phyloP scores from a whole-genome alignment of 1,139 yeast species.

The Wickerhamiella pararugosa region DNA sequence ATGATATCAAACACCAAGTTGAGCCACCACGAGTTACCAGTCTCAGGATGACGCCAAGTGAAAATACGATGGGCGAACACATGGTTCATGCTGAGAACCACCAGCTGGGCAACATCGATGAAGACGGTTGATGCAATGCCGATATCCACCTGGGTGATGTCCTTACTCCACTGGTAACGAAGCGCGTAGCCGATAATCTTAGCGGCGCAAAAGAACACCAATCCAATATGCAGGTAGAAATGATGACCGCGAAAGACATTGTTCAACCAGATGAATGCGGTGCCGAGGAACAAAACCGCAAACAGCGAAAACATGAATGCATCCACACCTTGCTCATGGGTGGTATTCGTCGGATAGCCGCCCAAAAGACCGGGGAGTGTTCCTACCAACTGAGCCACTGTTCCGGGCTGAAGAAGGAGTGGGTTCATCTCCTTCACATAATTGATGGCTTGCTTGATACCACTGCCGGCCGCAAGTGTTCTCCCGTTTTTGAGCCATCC shows the following conservation, averaged over 20 bases:
- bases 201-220: slow-evolving; percentile 38
- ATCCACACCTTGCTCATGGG: slow-evolving; percentile 43
- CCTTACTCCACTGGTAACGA: slow-evolving; percentile 44
- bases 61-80: slow-evolving; percentile 62
- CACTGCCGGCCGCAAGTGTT: slow-evolving; percentile 26
- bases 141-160: slow-evolving; percentile 31
- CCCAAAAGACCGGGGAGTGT: slow-evolving; percentile 47
- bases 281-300: slow-evolving; percentile 34
- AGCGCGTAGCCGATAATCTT: slow-evolving; percentile 47
- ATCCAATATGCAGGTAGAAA: slow-evolving; percentile 43
- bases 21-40: slow-evolving; percentile 43
- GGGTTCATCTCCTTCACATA: slow-evolving; percentile 24
- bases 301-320: slow-evolving; percentile 45
- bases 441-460: slow-evolving; percentile 22
- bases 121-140: slow-evolving; percentile 53
- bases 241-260: slow-evolving; percentile 48
- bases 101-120: slow-evolving; percentile 32
- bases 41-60: slow-evolving; percentile 72
- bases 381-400: slow-evolving; percentile 22
- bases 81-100: slow-evolving; percentile 44
- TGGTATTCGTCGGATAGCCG: slow-evolving; percentile 37
- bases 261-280: slow-evolving; percentile 34
- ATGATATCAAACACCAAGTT: slow-evolving; percentile 39
- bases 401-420: slow-evolving; percentile 18
- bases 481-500: slow-evolving; percentile 10